Percentiles rank a stretch among this genome's conserved stretches.
Conservation (phyloP, 148 eudicot species). For the Fagopyrum homotropicum region DNA sequence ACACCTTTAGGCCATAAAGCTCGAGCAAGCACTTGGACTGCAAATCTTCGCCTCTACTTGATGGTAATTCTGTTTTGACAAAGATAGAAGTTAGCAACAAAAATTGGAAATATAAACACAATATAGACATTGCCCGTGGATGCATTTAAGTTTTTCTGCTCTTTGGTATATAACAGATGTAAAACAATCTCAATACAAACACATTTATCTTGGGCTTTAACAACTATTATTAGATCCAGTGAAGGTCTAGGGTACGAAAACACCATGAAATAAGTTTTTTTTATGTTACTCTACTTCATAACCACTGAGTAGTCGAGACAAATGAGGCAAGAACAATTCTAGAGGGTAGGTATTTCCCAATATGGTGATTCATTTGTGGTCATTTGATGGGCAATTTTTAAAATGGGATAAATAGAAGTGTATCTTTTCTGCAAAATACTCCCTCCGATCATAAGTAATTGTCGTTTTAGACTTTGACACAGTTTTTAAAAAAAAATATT, state of each 20-base stretch:
- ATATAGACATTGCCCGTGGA: neutral
- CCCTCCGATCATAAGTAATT: too few relatives aligned
- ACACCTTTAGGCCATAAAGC: conserved; percentile 96
- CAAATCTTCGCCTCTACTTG: conserved; percentile 92
- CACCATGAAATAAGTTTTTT: neutral
- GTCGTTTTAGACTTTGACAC: too few relatives aligned
- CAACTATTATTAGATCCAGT: neutral
- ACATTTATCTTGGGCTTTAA: neutral
- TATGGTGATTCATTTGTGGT: neutral
- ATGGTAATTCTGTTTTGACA: conserved; percentile 61
- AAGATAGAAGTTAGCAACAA: neutral
- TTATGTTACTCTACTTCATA: neutral
- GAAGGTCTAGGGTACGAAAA: neutral
- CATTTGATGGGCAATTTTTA: neutral
- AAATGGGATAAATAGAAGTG: neutral
- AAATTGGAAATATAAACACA: neutral
- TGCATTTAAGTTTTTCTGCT: neutral
- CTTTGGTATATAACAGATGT: neutral
- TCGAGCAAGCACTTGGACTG: conserved; percentile 97
- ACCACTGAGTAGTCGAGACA: neutral
- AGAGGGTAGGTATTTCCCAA: neutral
- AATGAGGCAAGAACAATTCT: neutral
- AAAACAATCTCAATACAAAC: neutral
- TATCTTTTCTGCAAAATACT: neutral
- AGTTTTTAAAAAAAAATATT: too few relatives aligned